Evolutionary conservation across 2,329 filamentous ascomycete species (phyloP), one percentile per base, ranked within the genome.

Genomic region (Celoporthe dispersa): DNA sequence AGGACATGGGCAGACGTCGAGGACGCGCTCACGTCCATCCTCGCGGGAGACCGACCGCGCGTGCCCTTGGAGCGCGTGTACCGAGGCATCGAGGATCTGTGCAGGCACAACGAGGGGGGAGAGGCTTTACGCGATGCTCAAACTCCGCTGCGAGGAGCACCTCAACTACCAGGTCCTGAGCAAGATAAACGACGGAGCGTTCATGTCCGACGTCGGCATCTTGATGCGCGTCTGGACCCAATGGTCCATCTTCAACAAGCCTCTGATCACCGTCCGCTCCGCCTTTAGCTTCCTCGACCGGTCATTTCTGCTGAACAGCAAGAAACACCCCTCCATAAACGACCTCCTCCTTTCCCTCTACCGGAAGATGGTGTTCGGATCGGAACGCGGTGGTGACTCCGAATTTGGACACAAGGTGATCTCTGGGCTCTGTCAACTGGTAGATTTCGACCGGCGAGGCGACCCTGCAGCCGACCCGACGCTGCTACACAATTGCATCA

Each of bases 241-340:
- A 66, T 99, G 96, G 95, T 85, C 86, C 69, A 84, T 83, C 31
- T 99, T 95, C 94, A 92, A 90, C 75, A 83, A 86, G 59, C 48
- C 44, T 64, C 74, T 94, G 90, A 87, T 90, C 73, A 90, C 91
- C 19, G 88, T 99, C 66, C 89, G 94, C 64, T 95, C 92, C 73
- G 92, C 97, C 53, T 98, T 98, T 81, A 97, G 94, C 82, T 99
- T 94, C 77, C 87, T 99, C 73, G 95, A 99, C 78, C 90, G 96
- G 73, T 93, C 94, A 2, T 98, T 94, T 77, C 85, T 99, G 9
- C 84, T 97, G 2, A 90, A 91, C 69, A 90, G 90, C 61, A 90
- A 91, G 74, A 88, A 91, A 31, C 81, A 87, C 48, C 85, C 86
- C 12, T 92, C 92, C 44, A 89, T 99, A 69, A 92, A 94, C 76